These are phyloP conservation scores for Quercus variabilis DNA, from an alignment of 306 rosid species.

Conservation along the genomic window DNA sequence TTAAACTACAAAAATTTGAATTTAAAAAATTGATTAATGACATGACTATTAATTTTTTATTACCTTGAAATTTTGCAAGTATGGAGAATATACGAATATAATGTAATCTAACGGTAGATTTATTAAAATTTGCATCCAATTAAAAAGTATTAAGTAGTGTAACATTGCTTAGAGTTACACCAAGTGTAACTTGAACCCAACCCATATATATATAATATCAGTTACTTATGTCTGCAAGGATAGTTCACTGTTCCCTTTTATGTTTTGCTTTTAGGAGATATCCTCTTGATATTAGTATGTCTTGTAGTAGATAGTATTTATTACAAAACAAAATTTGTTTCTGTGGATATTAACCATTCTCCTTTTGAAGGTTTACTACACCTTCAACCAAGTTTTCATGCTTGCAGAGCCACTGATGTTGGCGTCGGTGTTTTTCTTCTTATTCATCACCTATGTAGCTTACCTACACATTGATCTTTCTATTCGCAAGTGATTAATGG, in stretches of 20 bases:
- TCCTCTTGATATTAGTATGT: background rate
- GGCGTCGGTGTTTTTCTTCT: conserved; percentile 65
- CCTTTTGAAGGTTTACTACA: conserved; percentile 71
- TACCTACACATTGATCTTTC: conserved; percentile 84
- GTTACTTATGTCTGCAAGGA: background rate
- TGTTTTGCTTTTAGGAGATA: background rate
- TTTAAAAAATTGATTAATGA: too few relatives aligned
- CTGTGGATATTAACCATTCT: conserved; percentile 11
- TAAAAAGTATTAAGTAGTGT: too few relatives aligned
- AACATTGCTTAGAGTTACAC: too few relatives aligned
- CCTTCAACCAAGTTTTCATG: conserved; percentile 83
- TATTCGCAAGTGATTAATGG: conserved; percentile 56
- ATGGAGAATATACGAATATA: too few relatives aligned
- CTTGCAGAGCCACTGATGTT: conserved; percentile 96
- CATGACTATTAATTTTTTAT: too few relatives aligned
- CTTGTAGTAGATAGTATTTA: background rate
- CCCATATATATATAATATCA: too few relatives aligned
- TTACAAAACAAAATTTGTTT: background rate
- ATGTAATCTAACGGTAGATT: too few relatives aligned
- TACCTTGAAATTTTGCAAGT: too few relatives aligned
- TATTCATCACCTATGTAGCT: conserved; percentile 66
- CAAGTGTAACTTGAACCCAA: too few relatives aligned
- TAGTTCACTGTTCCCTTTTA: background rate
- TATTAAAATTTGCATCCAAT: too few relatives aligned
- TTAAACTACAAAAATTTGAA: too few relatives aligned